Percentiles rank a stretch among this genome's conserved stretches.
Conservation (phyloP, 345 rosid species). For the Sonneratia caseolaris region DNA sequence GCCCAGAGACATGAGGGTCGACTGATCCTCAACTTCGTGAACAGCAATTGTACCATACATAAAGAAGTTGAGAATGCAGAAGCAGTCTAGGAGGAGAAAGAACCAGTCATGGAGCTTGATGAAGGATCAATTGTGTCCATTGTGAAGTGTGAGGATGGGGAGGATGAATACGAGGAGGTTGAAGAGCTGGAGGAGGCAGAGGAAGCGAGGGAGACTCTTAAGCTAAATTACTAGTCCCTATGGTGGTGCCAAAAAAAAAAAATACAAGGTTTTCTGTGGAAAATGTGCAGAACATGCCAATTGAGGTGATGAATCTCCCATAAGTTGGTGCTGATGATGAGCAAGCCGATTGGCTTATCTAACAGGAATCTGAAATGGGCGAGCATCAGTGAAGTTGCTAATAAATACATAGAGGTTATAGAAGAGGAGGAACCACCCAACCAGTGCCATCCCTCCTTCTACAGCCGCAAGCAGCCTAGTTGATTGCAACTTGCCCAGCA, state of each 20-base stretch:
- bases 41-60: not conserved
- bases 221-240: not conserved
- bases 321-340: slow-evolving; percentile 38
- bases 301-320: slow-evolving; percentile 34
- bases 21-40: slow-evolving; percentile 58
- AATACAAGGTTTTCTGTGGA: slow-evolving; percentile 19
- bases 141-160: slow-evolving; percentile 5
- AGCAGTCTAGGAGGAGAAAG: not conserved
- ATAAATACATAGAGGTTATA: slow-evolving; percentile 4
- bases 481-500: slow-evolving; percentile 16
- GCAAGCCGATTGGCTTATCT: slow-evolving; percentile 23
- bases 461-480: slow-evolving; percentile 31
- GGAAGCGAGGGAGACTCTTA: not conserved
- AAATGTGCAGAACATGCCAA: slow-evolving; percentile 14
- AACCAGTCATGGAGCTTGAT: not conserved
- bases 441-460: slow-evolving; percentile 18
- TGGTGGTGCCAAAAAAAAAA: slow-evolving; percentile 5
- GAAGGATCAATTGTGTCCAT: not conserved
- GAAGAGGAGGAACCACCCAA: slow-evolving; percentile 6
- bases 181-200: slow-evolving; percentile 8
- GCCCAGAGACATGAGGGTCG: slow-evolving; percentile 80
- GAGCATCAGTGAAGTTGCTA: slow-evolving; percentile 17
- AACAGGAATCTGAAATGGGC: slow-evolving; percentile 52
- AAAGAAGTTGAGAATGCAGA: not conserved
- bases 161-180: slow-evolving; percentile 13